Evolutionary conservation across 1,284 basidiomycete genomes (phyloP).

Genomic region (Mycena citricolor): DNA sequence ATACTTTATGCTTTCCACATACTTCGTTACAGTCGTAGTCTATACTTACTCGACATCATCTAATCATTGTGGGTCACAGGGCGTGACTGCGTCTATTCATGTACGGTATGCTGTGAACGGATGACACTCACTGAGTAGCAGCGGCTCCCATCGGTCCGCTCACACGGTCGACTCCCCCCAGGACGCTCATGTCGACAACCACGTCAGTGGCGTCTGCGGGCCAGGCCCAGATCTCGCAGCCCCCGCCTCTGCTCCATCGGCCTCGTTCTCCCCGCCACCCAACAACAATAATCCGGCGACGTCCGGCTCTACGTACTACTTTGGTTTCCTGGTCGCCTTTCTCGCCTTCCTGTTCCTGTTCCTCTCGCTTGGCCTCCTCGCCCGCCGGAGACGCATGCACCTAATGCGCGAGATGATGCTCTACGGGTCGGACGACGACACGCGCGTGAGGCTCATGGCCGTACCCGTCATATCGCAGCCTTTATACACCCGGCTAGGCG

Average conservation of each 20-base stretch:
- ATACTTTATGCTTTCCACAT: slow-evolving; percentile 32
- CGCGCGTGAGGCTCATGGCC: not conserved
- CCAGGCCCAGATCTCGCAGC: no score
- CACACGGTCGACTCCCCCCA: no score
- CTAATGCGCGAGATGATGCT: slow-evolving; percentile 13
- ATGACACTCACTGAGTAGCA: no score
- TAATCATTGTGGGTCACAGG: no score
- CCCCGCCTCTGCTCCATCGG: no score
- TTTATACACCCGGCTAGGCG: slow-evolving; percentile 1
- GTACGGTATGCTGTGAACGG: no score
- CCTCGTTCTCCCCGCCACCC: no score
- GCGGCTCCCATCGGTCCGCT: no score
- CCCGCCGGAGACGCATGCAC: slow-evolving; percentile 15
- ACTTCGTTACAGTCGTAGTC: slow-evolving; percentile 5
- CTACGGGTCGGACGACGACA: slow-evolving; percentile 12
- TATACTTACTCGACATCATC: no score
- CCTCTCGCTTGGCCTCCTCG: slow-evolving; percentile 17
- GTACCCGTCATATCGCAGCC: slow-evolving; percentile 19
- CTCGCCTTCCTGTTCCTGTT: slow-evolving; percentile 15
- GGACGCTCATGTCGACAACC: no score
- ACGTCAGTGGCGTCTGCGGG: no score
- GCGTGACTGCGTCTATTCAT: no score
- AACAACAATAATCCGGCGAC: not conserved
- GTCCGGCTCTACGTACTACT: slow-evolving; percentile 15
- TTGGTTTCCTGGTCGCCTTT: slow-evolving; percentile 19